Conservation (phyloP, 257 asterid species). For the Solanum paucissectum region DNA sequence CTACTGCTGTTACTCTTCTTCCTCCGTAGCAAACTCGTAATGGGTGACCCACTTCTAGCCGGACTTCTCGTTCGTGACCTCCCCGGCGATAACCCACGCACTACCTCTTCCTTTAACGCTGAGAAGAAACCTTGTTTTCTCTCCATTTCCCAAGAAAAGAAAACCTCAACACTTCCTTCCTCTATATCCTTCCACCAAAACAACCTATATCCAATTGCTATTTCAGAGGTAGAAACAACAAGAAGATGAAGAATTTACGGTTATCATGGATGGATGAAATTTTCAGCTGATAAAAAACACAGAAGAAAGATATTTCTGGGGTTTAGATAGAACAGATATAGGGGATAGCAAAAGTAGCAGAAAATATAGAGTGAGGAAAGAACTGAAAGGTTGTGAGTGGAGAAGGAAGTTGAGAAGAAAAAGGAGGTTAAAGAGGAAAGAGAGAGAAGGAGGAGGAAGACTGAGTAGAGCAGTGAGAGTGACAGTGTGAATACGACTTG, state of each 20-base stretch:
- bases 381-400: neutral
- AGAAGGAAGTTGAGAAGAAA: neutral
- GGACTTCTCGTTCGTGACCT: constrained; percentile 78
- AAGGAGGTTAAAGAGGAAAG: neutral
- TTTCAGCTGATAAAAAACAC: neutral
- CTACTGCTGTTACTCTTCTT: constrained; percentile 24
- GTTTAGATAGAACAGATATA: neutral
- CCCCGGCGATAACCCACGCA: constrained; percentile 76
- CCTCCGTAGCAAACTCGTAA: constrained; percentile 51
- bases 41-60: constrained; percentile 59
- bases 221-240: neutral
- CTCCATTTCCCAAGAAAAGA: constrained; percentile 36
- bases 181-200: neutral
- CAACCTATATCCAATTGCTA: neutral
- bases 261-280: neutral
- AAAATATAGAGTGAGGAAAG: neutral
- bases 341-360: neutral
- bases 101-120: constrained; percentile 75
- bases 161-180: neutral
- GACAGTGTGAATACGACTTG: constrained; percentile 3
- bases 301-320: neutral
- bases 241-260: neutral
- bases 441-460: neutral
- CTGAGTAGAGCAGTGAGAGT: neutral
- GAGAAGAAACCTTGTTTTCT: constrained; percentile 85